Evolutionary conservation across 2,329 filamentous ascomycete genomes (phyloP).

Genomic region (Verticillium dahliae): DNA sequence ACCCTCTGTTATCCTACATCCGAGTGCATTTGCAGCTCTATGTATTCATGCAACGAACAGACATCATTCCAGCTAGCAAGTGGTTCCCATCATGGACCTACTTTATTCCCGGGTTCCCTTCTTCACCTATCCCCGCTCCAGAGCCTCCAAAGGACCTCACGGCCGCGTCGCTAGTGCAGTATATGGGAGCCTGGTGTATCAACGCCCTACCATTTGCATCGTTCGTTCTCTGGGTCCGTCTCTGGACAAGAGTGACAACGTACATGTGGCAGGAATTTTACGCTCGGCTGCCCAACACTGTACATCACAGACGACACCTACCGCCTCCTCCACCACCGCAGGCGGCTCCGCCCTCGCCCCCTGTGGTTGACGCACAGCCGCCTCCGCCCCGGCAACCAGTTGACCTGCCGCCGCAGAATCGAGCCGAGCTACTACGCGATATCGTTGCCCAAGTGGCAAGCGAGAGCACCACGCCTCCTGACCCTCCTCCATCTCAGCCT

Average conservation of each 20-base stretch:
- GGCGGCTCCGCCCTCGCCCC: slow-evolving; percentile 7
- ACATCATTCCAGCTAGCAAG: slow-evolving; percentile 33
- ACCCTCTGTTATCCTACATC: slow-evolving; percentile 26
- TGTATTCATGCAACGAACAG: slow-evolving; percentile 44
- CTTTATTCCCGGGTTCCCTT: slow-evolving; percentile 47
- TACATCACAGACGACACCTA: slow-evolving; percentile 18
- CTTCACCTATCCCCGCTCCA: slow-evolving; percentile 43
- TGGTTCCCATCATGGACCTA: slow-evolving; percentile 39
- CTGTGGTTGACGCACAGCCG: slow-evolving; percentile 1
- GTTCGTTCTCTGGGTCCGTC: slow-evolving; percentile 34
- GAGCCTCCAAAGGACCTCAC: slow-evolving; percentile 32
- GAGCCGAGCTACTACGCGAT: slow-evolving; percentile 16
- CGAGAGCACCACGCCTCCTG: neutral
- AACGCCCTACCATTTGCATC: slow-evolving; percentile 39
- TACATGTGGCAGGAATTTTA: slow-evolving; percentile 32
- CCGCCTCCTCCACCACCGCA: slow-evolving; percentile 13
- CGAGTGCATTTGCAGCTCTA: slow-evolving; percentile 45
- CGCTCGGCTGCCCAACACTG: slow-evolving; percentile 30
- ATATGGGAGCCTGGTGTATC: slow-evolving; percentile 33
- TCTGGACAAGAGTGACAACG: slow-evolving; percentile 28
- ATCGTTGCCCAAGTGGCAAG: slow-evolving; percentile 5
- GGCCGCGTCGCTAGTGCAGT: slow-evolving; percentile 30
- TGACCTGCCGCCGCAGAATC: neutral
- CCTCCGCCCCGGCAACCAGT: neutral
- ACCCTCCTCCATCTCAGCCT: slow-evolving; percentile 21